phyloP scores from a whole-genome alignment of 768 basidiomycete species.

The Lentinula sp. region DNA sequence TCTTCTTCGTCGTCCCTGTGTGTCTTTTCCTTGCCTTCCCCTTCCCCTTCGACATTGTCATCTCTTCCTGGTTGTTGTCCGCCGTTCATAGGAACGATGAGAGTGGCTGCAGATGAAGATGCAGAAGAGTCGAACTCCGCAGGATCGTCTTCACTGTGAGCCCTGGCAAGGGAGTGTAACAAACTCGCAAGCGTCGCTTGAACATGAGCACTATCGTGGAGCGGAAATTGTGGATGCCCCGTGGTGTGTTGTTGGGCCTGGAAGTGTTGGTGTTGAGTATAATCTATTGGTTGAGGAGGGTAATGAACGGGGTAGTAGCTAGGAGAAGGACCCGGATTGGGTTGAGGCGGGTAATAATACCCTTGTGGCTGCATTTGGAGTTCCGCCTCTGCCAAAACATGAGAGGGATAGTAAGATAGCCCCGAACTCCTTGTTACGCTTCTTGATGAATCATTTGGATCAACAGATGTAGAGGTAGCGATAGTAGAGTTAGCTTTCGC shows the following conservation, averaged over 20 bases:
- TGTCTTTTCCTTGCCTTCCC: too few relatives aligned
- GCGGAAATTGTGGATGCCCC: background rate
- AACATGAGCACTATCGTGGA: background rate
- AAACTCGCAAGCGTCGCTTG: background rate
- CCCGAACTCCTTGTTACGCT: constrained; percentile 12
- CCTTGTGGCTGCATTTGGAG: constrained; percentile 8
- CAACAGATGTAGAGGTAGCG: background rate
- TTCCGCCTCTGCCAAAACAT: constrained; percentile 35
- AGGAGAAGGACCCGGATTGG: background rate
- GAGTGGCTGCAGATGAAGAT: background rate
- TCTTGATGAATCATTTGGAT: background rate
- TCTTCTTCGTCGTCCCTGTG: too few relatives aligned
- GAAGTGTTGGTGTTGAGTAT: background rate
- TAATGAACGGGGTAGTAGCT: background rate
- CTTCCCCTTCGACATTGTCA: too few relatives aligned
- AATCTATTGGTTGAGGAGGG: background rate
- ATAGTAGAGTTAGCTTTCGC: constrained; percentile 25
- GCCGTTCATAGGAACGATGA: too few relatives aligned
- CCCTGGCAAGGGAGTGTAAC: background rate
- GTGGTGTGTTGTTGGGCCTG: background rate
- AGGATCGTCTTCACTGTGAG: background rate
- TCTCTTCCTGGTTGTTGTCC: too few relatives aligned
- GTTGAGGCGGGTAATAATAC: background rate
- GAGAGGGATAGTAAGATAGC: constrained; percentile 45
- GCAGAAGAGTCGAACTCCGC: too few relatives aligned